Evolutionary conservation across 2,329 filamentous ascomycete species (phyloP), one percentile per base, ranked within the genome.

Genomic region (Pseudocercospora macadamiae): DNA sequence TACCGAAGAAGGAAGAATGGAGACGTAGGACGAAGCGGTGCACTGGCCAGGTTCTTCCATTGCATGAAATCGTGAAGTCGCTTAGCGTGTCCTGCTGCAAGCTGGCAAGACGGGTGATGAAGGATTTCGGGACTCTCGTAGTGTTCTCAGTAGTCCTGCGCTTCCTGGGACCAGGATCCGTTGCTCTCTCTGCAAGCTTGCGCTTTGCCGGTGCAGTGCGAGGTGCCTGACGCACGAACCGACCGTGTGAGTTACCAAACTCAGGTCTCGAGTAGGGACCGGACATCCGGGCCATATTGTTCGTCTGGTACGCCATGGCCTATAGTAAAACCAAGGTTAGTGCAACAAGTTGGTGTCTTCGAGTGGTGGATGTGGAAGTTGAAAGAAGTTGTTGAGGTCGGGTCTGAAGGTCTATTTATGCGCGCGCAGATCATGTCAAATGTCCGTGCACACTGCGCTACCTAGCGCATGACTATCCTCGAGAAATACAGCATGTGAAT

Each of bases 51-150:
- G 36, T 44, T 37, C 16, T 30, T 1, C 18, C 30, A 12, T 23
- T 48, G 6, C 23, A 36, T 6, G 28, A 25, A 2, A 57, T 18
- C 12, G 44, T 18, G 48, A 57, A 57, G 55, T 57, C 55, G 18
- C 36, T 21, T 1, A 39, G 16, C 1, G 36, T 19, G 7, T 39
- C 21, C n/a, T 21, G 16, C 12, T n/a, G 9, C 36, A 39, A 18
- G 16, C 21, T 4, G 3, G 36, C 18, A 6, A 39, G 6, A 19
- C 36, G 36, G 21, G 36, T 18, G n/a, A 39, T 19, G 36, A 39
- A 39, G 12, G n/a, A 39, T 8, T 19, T 6, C 36, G 36, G 36
- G 1, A 39, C 16, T 39, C n/a, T n/a, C n/a, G n/a, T n/a, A n/a
- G n/a, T n/a, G 16, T 39, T 32, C 28, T 7, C 12, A 32, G 28